A percentile compares a stretch with the other conserved stretches of the same genome.
Conservation (phyloP, 306 rosid species). For the Cicer arietinum region DNA sequence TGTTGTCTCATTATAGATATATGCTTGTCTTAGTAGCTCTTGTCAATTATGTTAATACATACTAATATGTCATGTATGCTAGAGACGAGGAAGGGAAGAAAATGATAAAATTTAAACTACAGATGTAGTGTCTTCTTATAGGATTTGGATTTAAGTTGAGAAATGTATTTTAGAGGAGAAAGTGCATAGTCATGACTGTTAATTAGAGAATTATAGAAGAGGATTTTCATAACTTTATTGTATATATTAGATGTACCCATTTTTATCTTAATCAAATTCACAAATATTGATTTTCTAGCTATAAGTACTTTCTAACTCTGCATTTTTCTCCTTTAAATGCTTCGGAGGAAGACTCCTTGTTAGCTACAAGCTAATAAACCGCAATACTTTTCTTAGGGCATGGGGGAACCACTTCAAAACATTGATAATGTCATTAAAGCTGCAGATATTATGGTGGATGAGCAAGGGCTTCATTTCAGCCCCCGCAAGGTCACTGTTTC, state of each 20-base stretch:
- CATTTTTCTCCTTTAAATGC: constrained; percentile 3
- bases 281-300: background rate
- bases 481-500: constrained; percentile 96
- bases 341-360: background rate
- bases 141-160: background rate
- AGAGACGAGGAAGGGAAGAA: constrained; percentile 4
- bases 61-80: background rate
- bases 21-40: constrained; percentile 8
- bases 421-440: constrained; percentile 93
- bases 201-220: background rate
- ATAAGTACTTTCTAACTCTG: background rate
- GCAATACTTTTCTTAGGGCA: constrained; percentile 64
- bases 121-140: constrained; percentile 15
- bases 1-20: background rate
- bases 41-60: constrained; percentile 11
- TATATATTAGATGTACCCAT: background rate
- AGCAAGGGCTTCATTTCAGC: constrained; percentile 93
- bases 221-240: background rate
- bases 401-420: constrained; percentile 98
- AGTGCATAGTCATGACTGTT: background rate
- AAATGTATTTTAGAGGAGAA: background rate
- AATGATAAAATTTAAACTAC: constrained; percentile 17
- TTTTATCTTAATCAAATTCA: background rate
- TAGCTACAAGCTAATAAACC: constrained; percentile 39
- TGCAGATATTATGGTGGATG: constrained; percentile 86